Conservation (phyloP, 176 grass and related monocot species). For the Paspalum vaginatum region DNA sequence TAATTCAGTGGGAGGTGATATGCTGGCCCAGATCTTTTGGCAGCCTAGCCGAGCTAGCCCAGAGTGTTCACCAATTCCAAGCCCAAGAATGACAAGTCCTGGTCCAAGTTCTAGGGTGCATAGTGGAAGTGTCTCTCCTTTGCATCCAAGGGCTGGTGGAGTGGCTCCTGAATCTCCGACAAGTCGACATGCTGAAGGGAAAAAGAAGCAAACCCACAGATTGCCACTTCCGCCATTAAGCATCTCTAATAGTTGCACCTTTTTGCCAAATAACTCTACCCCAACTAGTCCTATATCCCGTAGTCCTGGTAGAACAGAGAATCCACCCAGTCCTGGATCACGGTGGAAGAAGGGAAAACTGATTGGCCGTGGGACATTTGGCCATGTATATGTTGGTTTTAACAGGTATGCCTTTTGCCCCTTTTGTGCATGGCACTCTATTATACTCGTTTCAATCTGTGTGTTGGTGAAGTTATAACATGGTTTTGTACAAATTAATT, state of each 20-base stretch:
- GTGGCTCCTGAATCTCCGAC: slow-evolving; percentile 86
- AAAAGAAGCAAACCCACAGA: slow-evolving; percentile 91
- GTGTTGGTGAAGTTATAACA: slow-evolving; percentile 18
- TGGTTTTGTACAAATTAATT: neutral
- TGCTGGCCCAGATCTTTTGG: slow-evolving; percentile 88
- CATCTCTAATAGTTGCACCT: slow-evolving; percentile 65
- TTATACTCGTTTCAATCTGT: slow-evolving; percentile 18
- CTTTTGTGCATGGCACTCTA: slow-evolving; percentile 34
- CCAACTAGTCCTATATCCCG: slow-evolving; percentile 73
- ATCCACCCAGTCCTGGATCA: slow-evolving; percentile 85
- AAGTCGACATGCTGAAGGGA: slow-evolving; percentile 64
- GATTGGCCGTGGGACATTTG: slow-evolving; percentile 91
- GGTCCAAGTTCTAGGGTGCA: slow-evolving; percentile 97
- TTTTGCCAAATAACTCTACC: slow-evolving; percentile 79
- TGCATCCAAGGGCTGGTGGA: slow-evolving; percentile 90
- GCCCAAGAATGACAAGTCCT: slow-evolving; percentile 94
- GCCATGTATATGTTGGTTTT: slow-evolving; percentile 99
- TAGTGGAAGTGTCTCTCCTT: slow-evolving; percentile 86
- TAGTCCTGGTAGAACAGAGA: slow-evolving; percentile 92
- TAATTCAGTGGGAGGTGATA: slow-evolving; percentile 98
- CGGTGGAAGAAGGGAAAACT: slow-evolving; percentile 99
- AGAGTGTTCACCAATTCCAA: slow-evolving; percentile 91
- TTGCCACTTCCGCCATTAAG: slow-evolving; percentile 89
- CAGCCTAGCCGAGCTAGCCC: slow-evolving; percentile 89
- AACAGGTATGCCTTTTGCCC: slow-evolving; percentile 76